These are phyloP conservation scores for Exophiala calicioides DNA, from an alignment of 2,329 filamentous ascomycete genomes.

Conservation along the genomic window DNA sequence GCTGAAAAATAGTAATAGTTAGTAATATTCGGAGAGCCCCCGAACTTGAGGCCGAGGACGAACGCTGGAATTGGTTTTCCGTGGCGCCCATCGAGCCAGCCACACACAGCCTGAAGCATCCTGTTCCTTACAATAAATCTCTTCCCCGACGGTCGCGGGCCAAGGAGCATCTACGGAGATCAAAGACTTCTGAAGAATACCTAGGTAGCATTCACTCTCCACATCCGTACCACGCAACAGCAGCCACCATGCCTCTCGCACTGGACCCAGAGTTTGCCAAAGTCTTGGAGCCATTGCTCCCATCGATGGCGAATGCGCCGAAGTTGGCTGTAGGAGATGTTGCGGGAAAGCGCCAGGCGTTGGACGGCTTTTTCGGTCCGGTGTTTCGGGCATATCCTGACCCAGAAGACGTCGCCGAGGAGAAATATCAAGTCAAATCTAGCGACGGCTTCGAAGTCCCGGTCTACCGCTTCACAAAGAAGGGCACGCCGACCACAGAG, in stretches of 20 bases:
- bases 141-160: too few relatives aligned
- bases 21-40: too few relatives aligned
- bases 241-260: constrained; percentile 9
- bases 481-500: constrained; percentile 25
- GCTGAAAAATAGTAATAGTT: too few relatives aligned
- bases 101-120: too few relatives aligned
- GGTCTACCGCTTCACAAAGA: constrained; percentile 32
- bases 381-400: constrained; percentile 22
- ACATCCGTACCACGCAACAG: too few relatives aligned
- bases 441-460: constrained; percentile 30
- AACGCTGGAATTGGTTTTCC: too few relatives aligned
- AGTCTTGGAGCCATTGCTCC: constrained; percentile 23
- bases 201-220: too few relatives aligned
- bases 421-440: constrained; percentile 21
- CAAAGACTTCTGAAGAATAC: too few relatives aligned
- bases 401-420: constrained; percentile 25
- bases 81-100: too few relatives aligned
- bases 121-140: too few relatives aligned
- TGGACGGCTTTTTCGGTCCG: constrained; percentile 6
- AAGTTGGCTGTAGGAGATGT: constrained; percentile 26
- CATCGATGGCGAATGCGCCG: constrained; percentile 15
- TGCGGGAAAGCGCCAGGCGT: constrained; percentile 7
- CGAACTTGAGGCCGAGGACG: too few relatives aligned
- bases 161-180: too few relatives aligned
- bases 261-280: constrained; percentile 19